Conservation (phyloP, 179 eudicot genomes). For the Silene coronaria region DNA sequence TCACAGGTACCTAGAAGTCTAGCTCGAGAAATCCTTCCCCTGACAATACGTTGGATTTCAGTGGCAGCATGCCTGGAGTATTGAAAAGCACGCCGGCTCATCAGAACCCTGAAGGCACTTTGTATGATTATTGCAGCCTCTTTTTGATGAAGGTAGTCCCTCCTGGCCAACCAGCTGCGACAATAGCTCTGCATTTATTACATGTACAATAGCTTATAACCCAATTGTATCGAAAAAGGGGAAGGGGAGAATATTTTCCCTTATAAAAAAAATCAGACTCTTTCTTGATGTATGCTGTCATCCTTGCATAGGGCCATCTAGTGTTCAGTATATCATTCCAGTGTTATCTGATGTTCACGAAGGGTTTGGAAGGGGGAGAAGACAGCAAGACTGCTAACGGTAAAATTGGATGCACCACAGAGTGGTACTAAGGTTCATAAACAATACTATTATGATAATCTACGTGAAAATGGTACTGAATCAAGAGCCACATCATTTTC, state of each 20-base stretch:
- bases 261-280: not conserved
- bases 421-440: not conserved
- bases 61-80: conserved; percentile 45
- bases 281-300: not conserved
- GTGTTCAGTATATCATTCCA: not conserved
- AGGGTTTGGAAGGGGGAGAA: not conserved
- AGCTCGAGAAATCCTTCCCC: conserved; percentile 57
- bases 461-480: not conserved
- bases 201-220: not conserved
- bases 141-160: conserved; percentile 35
- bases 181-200: conserved; percentile 39
- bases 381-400: not conserved
- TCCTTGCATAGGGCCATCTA: not conserved
- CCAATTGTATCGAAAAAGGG: not conserved
- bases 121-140: conserved; percentile 59
- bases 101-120: conserved; percentile 36
- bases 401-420: not conserved
- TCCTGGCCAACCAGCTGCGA: conserved; percentile 60
- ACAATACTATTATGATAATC: not conserved
- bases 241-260: not conserved
- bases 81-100: conserved; percentile 31
- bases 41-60: conserved; percentile 56
- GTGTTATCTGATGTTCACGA: not conserved
- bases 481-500: not conserved
- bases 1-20: conserved; percentile 50